Evolutionary conservation across 768 basidiomycete genomes (phyloP).

Genomic region (Agaricus sinodeliciosus): DNA sequence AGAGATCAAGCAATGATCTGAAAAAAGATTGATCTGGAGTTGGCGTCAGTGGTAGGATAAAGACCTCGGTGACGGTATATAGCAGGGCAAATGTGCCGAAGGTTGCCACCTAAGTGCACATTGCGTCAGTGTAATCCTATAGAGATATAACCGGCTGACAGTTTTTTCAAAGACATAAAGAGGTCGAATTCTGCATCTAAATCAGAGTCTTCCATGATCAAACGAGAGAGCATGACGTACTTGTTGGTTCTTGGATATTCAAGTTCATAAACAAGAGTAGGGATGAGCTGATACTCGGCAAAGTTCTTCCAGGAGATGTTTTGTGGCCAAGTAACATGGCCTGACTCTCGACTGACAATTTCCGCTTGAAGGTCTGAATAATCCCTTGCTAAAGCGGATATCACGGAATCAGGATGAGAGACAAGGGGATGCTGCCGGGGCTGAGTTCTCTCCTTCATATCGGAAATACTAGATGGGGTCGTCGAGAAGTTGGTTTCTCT

Average conservation of each 20-base stretch:
- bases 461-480: conserved; percentile 2
- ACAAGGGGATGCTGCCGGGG: conserved; percentile 39
- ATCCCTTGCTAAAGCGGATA: conserved; percentile 67
- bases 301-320: conserved; percentile 83
- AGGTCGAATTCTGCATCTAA: conserved; percentile 52
- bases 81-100: conserved; percentile 96
- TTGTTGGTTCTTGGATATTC: conserved; percentile 90
- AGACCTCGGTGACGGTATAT: conserved; percentile 88
- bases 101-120: conserved; percentile 58
- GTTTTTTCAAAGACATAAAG: conserved; percentile 79
- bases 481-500: not conserved
- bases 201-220: not conserved
- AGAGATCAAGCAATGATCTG: conserved; percentile 75
- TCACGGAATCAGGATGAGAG: conserved; percentile 57
- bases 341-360: conserved; percentile 64
- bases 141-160: conserved; percentile 18
- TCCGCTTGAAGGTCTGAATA: conserved; percentile 74
- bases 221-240: conserved; percentile 31
- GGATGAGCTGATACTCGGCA: conserved; percentile 78
- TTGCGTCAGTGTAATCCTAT: conserved; percentile 12
- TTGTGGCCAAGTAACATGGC: conserved; percentile 69
- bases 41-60: conserved; percentile 82
- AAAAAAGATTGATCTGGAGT: conserved; percentile 64
- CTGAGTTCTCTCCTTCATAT: conserved; percentile 1
- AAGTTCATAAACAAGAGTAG: conserved; percentile 92